phyloP scores from a whole-genome alignment of 1,139 yeast genomes.

The Sugiyamaella japonica region DNA sequence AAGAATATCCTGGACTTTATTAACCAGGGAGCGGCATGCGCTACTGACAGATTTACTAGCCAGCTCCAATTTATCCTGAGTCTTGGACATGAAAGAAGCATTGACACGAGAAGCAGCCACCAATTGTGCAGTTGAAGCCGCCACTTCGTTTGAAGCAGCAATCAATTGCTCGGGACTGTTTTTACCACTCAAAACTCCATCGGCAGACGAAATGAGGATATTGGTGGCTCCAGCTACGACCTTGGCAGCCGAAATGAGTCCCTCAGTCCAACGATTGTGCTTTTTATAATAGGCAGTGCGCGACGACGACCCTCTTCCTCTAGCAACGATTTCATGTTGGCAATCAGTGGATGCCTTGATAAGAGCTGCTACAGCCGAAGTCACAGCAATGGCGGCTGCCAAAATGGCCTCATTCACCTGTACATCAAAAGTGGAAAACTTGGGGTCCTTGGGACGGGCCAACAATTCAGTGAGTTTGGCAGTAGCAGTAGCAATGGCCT shows the following conservation, averaged over 20 bases:
- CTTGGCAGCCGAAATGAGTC: slow-evolving; percentile 85
- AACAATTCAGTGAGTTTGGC: slow-evolving; percentile 57
- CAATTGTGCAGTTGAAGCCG: slow-evolving; percentile 89
- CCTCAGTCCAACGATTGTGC: slow-evolving; percentile 93
- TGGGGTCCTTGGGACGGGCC: slow-evolving; percentile 51
- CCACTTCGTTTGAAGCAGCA: slow-evolving; percentile 89
- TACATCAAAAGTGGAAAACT: slow-evolving; percentile 57
- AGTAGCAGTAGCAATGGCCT: slow-evolving; percentile 67
- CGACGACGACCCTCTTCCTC: slow-evolving; percentile 65
- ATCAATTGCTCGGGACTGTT: slow-evolving; percentile 81
- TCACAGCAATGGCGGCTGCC: slow-evolving; percentile 77
- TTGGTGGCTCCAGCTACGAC: slow-evolving; percentile 86
- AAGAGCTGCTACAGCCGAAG: slow-evolving; percentile 72
- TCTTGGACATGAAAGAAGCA: slow-evolving; percentile 71
- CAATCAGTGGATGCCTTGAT: slow-evolving; percentile 78
- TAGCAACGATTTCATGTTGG: slow-evolving; percentile 77
- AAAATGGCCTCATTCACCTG: slow-evolving; percentile 78
- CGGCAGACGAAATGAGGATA: slow-evolving; percentile 77
- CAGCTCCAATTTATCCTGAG: slow-evolving; percentile 71
- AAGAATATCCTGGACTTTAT: slow-evolving; percentile 65
- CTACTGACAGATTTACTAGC: slow-evolving; percentile 69
- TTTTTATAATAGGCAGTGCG: slow-evolving; percentile 80
- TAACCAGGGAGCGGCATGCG: slow-evolving; percentile 73
- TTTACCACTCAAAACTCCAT: slow-evolving; percentile 66
- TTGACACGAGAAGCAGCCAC: slow-evolving; percentile 92